A percentile compares a stretch with the other conserved stretches of the same genome.
These are phyloP conservation scores for Cotoneaster glaucophyllus DNA, from an alignment of 306 rosid genomes.

Conservation along the genomic window DNA sequence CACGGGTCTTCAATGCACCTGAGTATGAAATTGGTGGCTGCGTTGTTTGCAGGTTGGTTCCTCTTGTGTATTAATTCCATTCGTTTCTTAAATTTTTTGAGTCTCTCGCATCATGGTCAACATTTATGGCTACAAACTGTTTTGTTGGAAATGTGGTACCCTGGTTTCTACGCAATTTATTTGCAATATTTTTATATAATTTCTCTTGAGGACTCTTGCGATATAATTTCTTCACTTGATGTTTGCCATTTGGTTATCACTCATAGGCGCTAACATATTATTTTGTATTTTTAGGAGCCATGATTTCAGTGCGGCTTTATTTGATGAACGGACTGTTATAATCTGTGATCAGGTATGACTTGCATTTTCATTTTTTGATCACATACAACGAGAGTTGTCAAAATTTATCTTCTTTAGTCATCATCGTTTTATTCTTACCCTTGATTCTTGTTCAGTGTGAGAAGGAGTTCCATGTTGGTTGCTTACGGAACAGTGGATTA, in stretches of 20 bases:
- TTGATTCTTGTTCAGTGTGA: slow-evolving; percentile 65
- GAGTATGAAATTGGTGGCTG: slow-evolving; percentile 94
- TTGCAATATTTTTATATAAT: neutral
- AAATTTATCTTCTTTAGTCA: neutral
- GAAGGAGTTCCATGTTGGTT: slow-evolving; percentile 97
- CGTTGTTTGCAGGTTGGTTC: slow-evolving; percentile 84
- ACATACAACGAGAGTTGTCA: neutral
- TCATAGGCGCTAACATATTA: neutral
- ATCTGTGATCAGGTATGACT: slow-evolving; percentile 89
- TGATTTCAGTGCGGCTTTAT: slow-evolving; percentile 84
- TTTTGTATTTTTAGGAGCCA: slow-evolving; percentile 45
- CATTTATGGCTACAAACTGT: neutral
- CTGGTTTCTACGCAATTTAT: neutral
- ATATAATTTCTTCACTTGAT: neutral
- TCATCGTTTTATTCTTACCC: slow-evolving; percentile 3
- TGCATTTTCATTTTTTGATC: neutral
- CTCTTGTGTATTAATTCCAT: neutral
- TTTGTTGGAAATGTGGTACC: neutral
- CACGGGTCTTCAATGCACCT: slow-evolving; percentile 74
- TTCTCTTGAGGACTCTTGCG: neutral
- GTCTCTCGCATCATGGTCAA: neutral
- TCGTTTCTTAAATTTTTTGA: neutral
- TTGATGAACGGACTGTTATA: slow-evolving; percentile 90
- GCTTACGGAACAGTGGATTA: slow-evolving; percentile 72
- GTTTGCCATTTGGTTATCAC: neutral